Conservation (phyloP, 805 yeast species). For the Aciculoconidium aculeatum region DNA sequence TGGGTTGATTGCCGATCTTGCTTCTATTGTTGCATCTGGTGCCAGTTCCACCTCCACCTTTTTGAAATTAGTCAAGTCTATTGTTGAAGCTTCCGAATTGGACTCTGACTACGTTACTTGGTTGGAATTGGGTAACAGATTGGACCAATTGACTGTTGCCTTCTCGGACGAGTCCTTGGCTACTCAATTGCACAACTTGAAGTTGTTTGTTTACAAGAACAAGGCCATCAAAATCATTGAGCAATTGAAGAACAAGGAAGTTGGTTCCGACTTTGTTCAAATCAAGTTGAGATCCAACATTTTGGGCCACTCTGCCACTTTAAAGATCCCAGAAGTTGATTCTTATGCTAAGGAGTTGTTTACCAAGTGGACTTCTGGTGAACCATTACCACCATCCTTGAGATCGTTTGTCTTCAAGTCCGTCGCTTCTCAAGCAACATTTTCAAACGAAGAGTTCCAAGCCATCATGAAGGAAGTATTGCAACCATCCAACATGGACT, state of each 20-base stretch:
- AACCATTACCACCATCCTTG: slow-evolving; percentile 38
- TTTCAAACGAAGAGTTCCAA: slow-evolving; percentile 28
- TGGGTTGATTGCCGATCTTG: slow-evolving; percentile 49
- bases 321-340: slow-evolving; percentile 33
- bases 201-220: slow-evolving; percentile 23
- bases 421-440: slow-evolving; percentile 32
- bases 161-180: slow-evolving; percentile 19
- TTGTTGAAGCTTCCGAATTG: slow-evolving; percentile 17
- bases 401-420: slow-evolving; percentile 39
- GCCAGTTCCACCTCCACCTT: slow-evolving; percentile 35
- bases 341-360: slow-evolving; percentile 28
- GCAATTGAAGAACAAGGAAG: slow-evolving; percentile 14
- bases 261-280: slow-evolving; percentile 21
- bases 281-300: slow-evolving; percentile 33
- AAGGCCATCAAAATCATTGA: slow-evolving; percentile 21
- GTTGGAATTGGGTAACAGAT: slow-evolving; percentile 43
- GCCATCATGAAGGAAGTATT: slow-evolving; percentile 41
- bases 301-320: slow-evolving; percentile 35
- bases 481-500: slow-evolving; percentile 50
- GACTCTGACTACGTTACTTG: slow-evolving; percentile 46
- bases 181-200: slow-evolving; percentile 23
- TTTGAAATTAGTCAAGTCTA: slow-evolving; percentile 34
- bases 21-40: slow-evolving; percentile 46
- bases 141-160: slow-evolving; percentile 29
- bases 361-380: slow-evolving; percentile 17